phyloP scores from a whole-genome alignment of 257 asterid genomes.

The Solanum chiquidenum region DNA sequence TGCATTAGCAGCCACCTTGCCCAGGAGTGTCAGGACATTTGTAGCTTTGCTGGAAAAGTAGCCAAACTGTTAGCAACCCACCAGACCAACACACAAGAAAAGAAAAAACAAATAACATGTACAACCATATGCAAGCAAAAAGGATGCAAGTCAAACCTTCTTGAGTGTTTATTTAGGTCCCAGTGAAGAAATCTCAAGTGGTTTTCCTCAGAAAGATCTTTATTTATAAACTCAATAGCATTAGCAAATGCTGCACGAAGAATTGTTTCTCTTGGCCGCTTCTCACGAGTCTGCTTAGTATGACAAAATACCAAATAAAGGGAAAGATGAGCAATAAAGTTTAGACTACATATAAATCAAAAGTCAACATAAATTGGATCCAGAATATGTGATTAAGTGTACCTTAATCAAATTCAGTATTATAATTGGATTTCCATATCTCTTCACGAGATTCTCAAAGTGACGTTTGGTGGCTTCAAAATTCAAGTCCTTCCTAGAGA shows the following conservation, averaged over 20 bases:
- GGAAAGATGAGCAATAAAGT: not conserved
- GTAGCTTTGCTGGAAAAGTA: conserved; percentile 48
- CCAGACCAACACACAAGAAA: not conserved
- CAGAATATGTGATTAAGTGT: not conserved
- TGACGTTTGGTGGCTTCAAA: conserved; percentile 91
- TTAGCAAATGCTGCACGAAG: conserved; percentile 70
- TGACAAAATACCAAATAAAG: conserved; percentile 1
- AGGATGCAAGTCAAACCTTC: conserved; percentile 31
- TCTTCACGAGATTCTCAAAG: conserved; percentile 71
- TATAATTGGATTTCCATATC: conserved; percentile 92
- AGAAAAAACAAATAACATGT: not conserved
- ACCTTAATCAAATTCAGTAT: conserved; percentile 92
- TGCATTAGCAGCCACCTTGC: conserved; percentile 64
- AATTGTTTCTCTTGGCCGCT: conserved; percentile 90
- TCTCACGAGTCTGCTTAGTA: conserved; percentile 61
- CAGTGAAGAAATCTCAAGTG: conserved; percentile 90
- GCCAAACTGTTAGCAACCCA: not conserved
- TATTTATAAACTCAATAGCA: conserved; percentile 75
- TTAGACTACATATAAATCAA: not conserved
- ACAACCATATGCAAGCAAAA: not conserved
- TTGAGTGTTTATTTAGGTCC: conserved; percentile 78
- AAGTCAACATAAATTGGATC: not conserved
- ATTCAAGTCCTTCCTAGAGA: conserved; percentile 61
- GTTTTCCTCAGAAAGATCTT: conserved; percentile 46
- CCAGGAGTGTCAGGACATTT: conserved; percentile 50